phyloP scores from a whole-genome alignment of 2,329 filamentous ascomycete genomes.

The Penicillium sp. region DNA sequence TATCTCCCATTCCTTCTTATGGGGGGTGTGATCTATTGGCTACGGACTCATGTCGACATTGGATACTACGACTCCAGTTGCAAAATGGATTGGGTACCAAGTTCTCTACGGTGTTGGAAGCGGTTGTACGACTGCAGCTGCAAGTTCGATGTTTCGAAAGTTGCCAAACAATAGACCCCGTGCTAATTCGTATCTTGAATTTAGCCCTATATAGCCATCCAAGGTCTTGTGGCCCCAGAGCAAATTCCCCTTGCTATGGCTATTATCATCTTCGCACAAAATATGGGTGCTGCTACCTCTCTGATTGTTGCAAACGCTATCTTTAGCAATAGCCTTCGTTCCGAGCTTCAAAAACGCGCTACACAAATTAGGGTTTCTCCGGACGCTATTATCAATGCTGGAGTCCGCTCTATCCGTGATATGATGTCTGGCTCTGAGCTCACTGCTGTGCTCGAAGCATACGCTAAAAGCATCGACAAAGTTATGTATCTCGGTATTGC shows the following conservation, averaged over 20 bases:
- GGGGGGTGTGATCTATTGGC: conserved; percentile 27
- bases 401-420: conserved; percentile 25
- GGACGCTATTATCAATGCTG: conserved; percentile 24
- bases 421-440: conserved; percentile 25
- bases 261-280: conserved; percentile 34
- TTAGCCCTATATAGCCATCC: conserved; percentile 29
- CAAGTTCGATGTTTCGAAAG: not conserved
- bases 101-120: conserved; percentile 25
- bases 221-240: conserved; percentile 22
- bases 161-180: not conserved
- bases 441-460: conserved; percentile 26
- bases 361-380: conserved; percentile 17
- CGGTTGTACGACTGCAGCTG: conserved; percentile 14
- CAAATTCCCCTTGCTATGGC: conserved; percentile 30
- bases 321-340: conserved; percentile 26
- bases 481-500: conserved; percentile 32
- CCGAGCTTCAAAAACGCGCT: conserved; percentile 16
- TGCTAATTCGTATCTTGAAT: not conserved
- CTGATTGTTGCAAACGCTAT: conserved; percentile 31
- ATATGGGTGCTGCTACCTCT: conserved; percentile 32
- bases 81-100: conserved; percentile 32
- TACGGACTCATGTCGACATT: conserved; percentile 35
- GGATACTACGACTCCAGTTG: conserved; percentile 16
- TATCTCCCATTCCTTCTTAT: conserved; percentile 33
- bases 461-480: conserved; percentile 27